A percentile compares a stretch with the other conserved stretches of the same genome.
These are phyloP conservation scores for Aspergillus floridensis DNA, from an alignment of 2,329 filamentous ascomycete species.

Conservation along the genomic window DNA sequence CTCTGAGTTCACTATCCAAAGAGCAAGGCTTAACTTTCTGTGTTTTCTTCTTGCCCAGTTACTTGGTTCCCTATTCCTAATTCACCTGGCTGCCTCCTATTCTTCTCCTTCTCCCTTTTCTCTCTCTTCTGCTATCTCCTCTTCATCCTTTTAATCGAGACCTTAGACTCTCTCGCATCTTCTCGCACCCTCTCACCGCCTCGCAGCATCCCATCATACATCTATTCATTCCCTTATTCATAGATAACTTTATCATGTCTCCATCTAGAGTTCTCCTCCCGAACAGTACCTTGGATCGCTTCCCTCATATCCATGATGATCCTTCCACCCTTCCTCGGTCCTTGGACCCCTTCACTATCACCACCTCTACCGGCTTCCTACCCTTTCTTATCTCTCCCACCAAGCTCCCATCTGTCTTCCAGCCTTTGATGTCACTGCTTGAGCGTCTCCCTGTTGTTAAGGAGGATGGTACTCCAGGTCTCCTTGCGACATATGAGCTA, in stretches of 20 bases:
- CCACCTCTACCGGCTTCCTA: conserved; percentile 46
- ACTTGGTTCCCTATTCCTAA: no score
- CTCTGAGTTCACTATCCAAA: conserved; percentile 8
- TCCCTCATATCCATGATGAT: conserved; percentile 47
- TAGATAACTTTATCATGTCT: conserved; percentile 33
- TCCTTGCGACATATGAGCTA: conserved; percentile 71
- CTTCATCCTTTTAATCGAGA: not conserved
- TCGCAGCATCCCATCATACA: conserved; percentile 6
- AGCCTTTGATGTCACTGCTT: conserved; percentile 67
- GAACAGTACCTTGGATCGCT: conserved; percentile 34
- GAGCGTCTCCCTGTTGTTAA: conserved; percentile 77
- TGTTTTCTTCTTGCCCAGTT: conserved; percentile 11
- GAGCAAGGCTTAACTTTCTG: conserved; percentile 5
- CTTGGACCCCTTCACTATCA: conserved; percentile 49
- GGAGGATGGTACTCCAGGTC: conserved; percentile 68
- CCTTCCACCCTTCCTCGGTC: conserved; percentile 40
- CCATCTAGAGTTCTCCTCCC: conserved; percentile 31
- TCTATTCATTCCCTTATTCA: conserved; percentile 1
- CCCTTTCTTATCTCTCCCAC: conserved; percentile 40
- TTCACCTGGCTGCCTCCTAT: not conserved
- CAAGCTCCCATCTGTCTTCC: conserved; percentile 70
- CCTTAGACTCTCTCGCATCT: not conserved
- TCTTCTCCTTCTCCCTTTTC: conserved; percentile 4
- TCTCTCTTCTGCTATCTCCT: no score
- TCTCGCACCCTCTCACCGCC: conserved; percentile 1